These are phyloP conservation scores for Moesziomyces parantarcticus DNA, from an alignment of 1,284 basidiomycete genomes.

Conservation along the genomic window DNA sequence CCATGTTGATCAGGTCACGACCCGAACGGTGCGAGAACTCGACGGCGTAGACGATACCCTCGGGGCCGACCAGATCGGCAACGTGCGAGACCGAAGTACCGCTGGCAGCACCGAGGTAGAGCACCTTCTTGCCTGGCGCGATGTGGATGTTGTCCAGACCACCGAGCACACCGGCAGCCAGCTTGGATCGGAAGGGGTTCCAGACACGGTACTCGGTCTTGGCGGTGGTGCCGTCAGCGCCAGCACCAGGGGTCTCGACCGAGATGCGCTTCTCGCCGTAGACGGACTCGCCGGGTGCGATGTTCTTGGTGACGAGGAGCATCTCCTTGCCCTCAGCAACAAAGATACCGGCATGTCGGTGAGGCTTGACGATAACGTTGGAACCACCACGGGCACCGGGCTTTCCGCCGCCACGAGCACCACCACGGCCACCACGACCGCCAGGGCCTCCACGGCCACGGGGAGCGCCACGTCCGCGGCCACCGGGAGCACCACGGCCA, in stretches of 20 bases:
- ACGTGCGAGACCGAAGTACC: slow-evolving; percentile 99
- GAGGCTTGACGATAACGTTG: slow-evolving; percentile 85
- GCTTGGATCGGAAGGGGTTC: slow-evolving; percentile 98
- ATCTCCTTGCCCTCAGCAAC: slow-evolving; percentile 80
- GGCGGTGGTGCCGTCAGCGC: slow-evolving; percentile 75
- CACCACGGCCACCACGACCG: slow-evolving; percentile 45
- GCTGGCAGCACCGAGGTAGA: slow-evolving; percentile 95
- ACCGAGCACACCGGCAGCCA: slow-evolving; percentile 95
- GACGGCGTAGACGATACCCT: slow-evolving; percentile 96
- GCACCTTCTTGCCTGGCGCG: slow-evolving; percentile 91
- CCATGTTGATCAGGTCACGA: slow-evolving; percentile 98
- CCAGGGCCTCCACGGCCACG: slow-evolving; percentile 41
- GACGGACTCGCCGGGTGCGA: slow-evolving; percentile 95
- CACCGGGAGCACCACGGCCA: slow-evolving; percentile 58
- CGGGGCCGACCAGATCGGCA: slow-evolving; percentile 96
- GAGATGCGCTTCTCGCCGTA: slow-evolving; percentile 88
- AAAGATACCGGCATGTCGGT: slow-evolving; percentile 87
- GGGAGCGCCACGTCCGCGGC: slow-evolving; percentile 25
- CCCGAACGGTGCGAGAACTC: slow-evolving; percentile 97
- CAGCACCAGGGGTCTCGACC: slow-evolving; percentile 72
- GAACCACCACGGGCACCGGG: slow-evolving; percentile 75
- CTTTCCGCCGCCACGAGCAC: slow-evolving; percentile 57
- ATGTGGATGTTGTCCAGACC: slow-evolving; percentile 96
- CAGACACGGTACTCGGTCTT: slow-evolving; percentile 98
- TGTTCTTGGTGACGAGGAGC: slow-evolving; percentile 95